Evolutionary conservation across 108 stramenopile genomes (phyloP).

Genomic region (Skeletonema marinoi): DNA sequence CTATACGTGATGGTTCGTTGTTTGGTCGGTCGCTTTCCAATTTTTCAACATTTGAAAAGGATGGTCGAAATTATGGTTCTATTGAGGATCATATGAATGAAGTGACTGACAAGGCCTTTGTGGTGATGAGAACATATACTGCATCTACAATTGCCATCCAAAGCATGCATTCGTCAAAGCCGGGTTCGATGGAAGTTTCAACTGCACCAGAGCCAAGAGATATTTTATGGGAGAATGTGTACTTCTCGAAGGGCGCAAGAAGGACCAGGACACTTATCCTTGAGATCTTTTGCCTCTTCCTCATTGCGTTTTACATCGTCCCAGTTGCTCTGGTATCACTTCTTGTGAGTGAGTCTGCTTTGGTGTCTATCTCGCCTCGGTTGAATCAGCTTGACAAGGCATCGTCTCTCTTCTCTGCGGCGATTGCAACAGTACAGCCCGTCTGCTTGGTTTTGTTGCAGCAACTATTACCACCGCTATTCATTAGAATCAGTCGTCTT

Average conservation of each 20-base stretch:
- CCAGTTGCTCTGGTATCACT: slow-evolving; percentile 86
- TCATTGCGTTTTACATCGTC: slow-evolving; percentile 83
- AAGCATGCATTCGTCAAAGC: slow-evolving; percentile 87
- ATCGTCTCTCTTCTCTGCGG: slow-evolving; percentile 77
- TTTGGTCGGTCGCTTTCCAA: slow-evolving; percentile 71
- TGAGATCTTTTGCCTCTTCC: slow-evolving; percentile 74
- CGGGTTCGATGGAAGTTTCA: slow-evolving; percentile 84
- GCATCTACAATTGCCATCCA: slow-evolving; percentile 93
- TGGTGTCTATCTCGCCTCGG: slow-evolving; percentile 77
- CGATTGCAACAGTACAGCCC: slow-evolving; percentile 86
- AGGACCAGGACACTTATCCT: slow-evolving; percentile 74
- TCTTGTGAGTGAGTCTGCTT: slow-evolving; percentile 82
- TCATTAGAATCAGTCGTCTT: slow-evolving; percentile 70
- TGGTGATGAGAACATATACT: slow-evolving; percentile 88
- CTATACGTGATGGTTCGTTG: slow-evolving; percentile 63
- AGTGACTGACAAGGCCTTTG: slow-evolving; percentile 92
- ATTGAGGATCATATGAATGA: slow-evolving; percentile 90
- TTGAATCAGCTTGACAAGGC: slow-evolving; percentile 81
- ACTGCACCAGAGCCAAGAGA: slow-evolving; percentile 90
- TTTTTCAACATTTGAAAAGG: slow-evolving; percentile 34
- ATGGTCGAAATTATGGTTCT: slow-evolving; percentile 37
- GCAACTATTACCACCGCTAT: slow-evolving; percentile 84
- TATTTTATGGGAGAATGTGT: slow-evolving; percentile 87
- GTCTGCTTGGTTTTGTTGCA: slow-evolving; percentile 81
- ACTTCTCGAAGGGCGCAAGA: slow-evolving; percentile 80